phyloP scores from a whole-genome alignment of 2,329 filamentous ascomycete species.

The Myriangium duriaei region DNA sequence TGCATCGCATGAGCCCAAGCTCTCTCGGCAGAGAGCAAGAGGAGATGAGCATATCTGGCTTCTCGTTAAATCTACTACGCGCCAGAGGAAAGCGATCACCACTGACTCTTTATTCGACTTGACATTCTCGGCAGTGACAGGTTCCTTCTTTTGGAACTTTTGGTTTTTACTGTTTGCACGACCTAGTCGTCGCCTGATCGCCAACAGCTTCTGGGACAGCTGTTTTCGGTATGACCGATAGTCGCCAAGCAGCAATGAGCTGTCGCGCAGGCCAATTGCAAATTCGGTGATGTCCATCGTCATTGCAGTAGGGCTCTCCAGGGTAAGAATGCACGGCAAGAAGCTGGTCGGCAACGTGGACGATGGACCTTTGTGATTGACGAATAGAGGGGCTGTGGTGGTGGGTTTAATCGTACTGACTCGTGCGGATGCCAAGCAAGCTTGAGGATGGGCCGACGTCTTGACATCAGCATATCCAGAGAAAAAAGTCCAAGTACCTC shows the following conservation, averaged over 20 bases:
- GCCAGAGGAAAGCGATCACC: background rate
- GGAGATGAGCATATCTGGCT: slow-evolving; percentile 59
- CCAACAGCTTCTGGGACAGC: slow-evolving; percentile 68
- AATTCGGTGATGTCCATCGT: slow-evolving; percentile 84
- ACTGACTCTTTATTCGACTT: slow-evolving; percentile 62
- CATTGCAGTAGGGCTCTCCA: background rate
- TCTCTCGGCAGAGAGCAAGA: slow-evolving; percentile 75
- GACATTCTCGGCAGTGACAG: slow-evolving; percentile 64
- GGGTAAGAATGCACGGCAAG: too few relatives aligned
- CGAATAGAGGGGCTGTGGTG: background rate
- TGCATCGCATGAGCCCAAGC: slow-evolving; percentile 94
- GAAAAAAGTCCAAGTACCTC: background rate
- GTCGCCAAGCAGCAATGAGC: slow-evolving; percentile 77
- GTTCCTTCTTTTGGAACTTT: slow-evolving; percentile 64
- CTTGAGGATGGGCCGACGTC: too few relatives aligned
- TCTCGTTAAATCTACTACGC: background rate
- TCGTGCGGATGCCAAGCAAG: background rate
- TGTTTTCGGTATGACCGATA: slow-evolving; percentile 74
- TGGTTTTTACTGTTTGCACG: slow-evolving; percentile 73
- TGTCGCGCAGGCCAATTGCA: slow-evolving; percentile 65
- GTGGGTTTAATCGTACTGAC: too few relatives aligned
- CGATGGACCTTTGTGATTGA: too few relatives aligned
- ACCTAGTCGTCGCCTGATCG: slow-evolving; percentile 71
- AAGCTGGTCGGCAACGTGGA: too few relatives aligned
- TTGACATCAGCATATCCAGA: background rate